These are phyloP conservation scores for Aurantiochytrium sp. DNA, from an alignment of 108 stramenopile genomes.

Conservation along the genomic window DNA sequence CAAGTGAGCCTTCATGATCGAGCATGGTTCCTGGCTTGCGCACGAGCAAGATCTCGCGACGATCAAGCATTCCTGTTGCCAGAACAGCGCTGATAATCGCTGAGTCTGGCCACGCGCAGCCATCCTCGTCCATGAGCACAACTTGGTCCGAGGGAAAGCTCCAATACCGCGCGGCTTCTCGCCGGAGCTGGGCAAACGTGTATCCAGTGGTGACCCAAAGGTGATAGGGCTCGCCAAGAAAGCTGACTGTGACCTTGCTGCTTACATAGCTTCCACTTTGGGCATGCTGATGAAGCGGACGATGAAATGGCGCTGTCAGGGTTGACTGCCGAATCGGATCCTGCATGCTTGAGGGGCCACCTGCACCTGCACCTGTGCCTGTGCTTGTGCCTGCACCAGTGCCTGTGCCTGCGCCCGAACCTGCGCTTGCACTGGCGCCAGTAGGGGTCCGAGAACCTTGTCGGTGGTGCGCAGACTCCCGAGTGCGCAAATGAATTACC, in stretches of 20 bases:
- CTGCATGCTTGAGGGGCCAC: neutral
- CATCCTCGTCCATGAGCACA: neutral
- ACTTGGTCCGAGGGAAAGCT: neutral
- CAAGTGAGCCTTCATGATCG: neutral
- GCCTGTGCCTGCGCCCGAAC: neutral
- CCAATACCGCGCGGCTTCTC: slow-evolving; percentile 9
- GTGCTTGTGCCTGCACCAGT: neutral
- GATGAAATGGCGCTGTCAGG: no score
- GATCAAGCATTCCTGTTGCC: neutral
- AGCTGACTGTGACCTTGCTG: neutral
- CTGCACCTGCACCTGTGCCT: neutral
- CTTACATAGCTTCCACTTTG: neutral
- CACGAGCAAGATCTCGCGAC: neutral
- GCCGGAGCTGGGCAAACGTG: slow-evolving; percentile 8
- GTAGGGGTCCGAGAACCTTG: no score
- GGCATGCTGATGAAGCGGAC: neutral
- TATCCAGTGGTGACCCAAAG: slow-evolving; percentile 1
- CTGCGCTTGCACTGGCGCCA: no score
- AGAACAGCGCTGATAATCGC: neutral
- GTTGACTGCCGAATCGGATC: no score
- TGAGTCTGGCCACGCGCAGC: neutral
- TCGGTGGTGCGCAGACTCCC: neutral
- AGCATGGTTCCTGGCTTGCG: neutral
- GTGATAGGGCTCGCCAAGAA: neutral
- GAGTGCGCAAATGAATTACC: neutral